phyloP scores from a whole-genome alignment of 495 filamentous ascomycete species.

The Parathielavia hyrcaniae region DNA sequence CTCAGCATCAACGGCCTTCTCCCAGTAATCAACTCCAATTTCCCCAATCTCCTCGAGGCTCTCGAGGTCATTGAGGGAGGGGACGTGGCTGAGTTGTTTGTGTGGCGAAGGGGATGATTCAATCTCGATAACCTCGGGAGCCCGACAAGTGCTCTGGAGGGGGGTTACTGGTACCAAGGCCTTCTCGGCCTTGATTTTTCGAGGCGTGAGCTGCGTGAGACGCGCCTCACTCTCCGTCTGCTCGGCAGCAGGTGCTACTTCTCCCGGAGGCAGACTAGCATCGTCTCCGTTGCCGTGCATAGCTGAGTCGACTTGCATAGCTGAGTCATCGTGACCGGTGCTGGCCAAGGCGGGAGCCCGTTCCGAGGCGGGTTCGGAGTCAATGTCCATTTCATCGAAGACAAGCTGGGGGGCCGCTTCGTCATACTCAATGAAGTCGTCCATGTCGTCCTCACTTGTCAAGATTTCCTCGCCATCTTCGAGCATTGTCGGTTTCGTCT shows the following conservation, averaged over 20 bases:
- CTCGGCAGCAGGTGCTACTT: background rate
- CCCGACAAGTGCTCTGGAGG: background rate
- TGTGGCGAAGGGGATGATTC: constrained; percentile 12
- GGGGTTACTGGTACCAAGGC: constrained; percentile 6
- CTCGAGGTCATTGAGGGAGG: constrained; percentile 10
- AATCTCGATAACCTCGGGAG: constrained; percentile 16
- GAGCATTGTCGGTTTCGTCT: constrained; percentile 15
- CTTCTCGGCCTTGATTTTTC: constrained; percentile 11
- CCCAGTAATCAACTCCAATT: constrained; percentile 23
- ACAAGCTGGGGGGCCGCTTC: constrained; percentile 1
- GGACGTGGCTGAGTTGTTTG: constrained; percentile 6
- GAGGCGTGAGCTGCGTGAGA: background rate
- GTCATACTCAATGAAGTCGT: constrained; percentile 39
- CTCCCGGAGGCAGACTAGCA: background rate
- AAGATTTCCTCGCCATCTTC: constrained; percentile 41
- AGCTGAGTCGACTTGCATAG: background rate
- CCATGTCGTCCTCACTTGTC: constrained; percentile 42
- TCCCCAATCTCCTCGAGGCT: constrained; percentile 20
- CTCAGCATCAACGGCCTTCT: constrained; percentile 16
- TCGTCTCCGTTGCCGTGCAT: background rate
- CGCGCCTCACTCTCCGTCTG: background rate
- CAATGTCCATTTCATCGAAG: constrained; percentile 20
- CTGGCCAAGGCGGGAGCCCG: background rate
- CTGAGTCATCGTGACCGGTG: background rate
- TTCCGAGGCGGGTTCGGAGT: constrained; percentile 1